phyloP scores from a whole-genome alignment of 2,329 filamentous ascomycete genomes.

The Microdochium paspali region DNA sequence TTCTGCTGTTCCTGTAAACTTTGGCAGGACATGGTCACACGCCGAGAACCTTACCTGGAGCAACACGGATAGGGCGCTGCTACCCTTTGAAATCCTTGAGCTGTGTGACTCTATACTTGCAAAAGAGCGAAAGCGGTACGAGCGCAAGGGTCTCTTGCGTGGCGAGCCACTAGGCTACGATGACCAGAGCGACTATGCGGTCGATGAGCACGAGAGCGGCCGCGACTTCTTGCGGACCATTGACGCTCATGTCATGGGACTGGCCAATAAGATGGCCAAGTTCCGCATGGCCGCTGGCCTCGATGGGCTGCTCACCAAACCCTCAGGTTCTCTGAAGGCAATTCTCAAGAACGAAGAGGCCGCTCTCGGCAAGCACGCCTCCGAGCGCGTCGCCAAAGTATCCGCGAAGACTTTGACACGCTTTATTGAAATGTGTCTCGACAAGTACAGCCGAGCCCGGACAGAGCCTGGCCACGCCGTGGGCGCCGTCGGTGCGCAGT shows the following conservation, averaged over 20 bases:
- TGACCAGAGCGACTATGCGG: slow-evolving; percentile 57
- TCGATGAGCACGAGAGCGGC: slow-evolving; percentile 75
- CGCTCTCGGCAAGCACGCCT: slow-evolving; percentile 13
- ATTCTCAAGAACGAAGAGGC: slow-evolving; percentile 19
- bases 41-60: slow-evolving; percentile 67
- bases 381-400: slow-evolving; percentile 72
- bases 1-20: slow-evolving; percentile 82
- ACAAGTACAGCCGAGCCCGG: slow-evolving; percentile 84
- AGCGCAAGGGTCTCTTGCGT: slow-evolving; percentile 50
- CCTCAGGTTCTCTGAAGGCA: slow-evolving; percentile 10
- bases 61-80: slow-evolving; percentile 63
- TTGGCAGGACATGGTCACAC: slow-evolving; percentile 84
- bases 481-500: slow-evolving; percentile 91
- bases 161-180: slow-evolving; percentile 57
- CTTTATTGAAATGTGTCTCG: slow-evolving; percentile 75
- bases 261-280: slow-evolving; percentile 50
- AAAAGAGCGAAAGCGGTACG: slow-evolving; percentile 56
- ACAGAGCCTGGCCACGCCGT: slow-evolving; percentile 94
- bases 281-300: slow-evolving; percentile 43
- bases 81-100: slow-evolving; percentile 62
- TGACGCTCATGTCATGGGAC: slow-evolving; percentile 56
- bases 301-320: slow-evolving; percentile 22
- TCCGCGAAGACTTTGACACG: slow-evolving; percentile 62
- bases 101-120: slow-evolving; percentile 61
- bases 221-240: slow-evolving; percentile 76